Percentiles rank a stretch among this genome's conserved stretches.
Conservation (phyloP, 257 asterid genomes). For the Lycium ferocissimum region DNA sequence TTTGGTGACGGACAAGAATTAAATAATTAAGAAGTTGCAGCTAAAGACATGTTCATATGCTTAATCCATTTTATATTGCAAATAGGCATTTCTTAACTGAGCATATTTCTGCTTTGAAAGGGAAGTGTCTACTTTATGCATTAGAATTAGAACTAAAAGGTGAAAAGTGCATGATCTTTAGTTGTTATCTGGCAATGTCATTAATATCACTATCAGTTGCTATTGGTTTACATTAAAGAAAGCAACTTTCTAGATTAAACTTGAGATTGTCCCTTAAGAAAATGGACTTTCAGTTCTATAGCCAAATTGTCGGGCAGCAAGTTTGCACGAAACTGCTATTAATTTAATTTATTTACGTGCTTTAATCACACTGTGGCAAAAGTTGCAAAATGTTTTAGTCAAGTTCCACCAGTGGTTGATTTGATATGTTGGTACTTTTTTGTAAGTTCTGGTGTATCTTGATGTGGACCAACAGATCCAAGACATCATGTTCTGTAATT, state of each 20-base stretch:
- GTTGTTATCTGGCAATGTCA: conserved; percentile 17
- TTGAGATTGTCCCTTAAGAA: neutral
- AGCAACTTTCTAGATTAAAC: neutral
- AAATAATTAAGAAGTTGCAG: neutral
- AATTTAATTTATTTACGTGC: neutral
- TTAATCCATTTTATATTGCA: neutral
- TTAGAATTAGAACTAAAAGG: neutral
- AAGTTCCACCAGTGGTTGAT: neutral
- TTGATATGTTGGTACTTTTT: neutral
- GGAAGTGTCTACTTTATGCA: neutral
- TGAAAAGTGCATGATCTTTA: neutral
- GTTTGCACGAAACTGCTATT: neutral
- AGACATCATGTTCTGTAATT: neutral
- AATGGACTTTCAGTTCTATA: neutral
- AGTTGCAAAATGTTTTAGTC: neutral
- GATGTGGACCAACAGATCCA: neutral
- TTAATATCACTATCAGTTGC: neutral
- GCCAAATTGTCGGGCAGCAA: neutral
- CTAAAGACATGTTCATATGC: neutral
- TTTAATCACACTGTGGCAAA: neutral
- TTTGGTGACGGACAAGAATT: neutral
- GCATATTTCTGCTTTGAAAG: neutral
- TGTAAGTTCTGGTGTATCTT: neutral
- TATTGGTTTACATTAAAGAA: neutral
- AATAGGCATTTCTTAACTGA: neutral